Base-by-base conservation (phyloP, 495 filamentous ascomycete species). In the Rostrohypoxylon terebratum region DNA sequence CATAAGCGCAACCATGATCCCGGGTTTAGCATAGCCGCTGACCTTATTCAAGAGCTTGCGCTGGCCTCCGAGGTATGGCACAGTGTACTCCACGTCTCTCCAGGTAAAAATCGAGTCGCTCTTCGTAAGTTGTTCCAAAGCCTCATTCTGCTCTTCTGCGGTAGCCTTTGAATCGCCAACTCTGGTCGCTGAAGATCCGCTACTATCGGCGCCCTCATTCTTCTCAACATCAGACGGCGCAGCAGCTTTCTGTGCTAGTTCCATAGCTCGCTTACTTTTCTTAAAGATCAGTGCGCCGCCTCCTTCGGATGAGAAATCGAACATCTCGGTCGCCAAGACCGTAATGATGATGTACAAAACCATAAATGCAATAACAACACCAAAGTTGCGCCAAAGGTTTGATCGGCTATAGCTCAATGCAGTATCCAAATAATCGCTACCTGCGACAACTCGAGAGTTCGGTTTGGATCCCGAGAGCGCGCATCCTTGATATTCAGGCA, bases 301-400 rank as follows among this genome's bases (percentile, higher is more conserved):
- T 28, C 86, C 87, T 47, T 84, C 83, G 1, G 83, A 81, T 9
- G 73, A 66, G 45, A 79, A 79, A 57, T 74, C 79, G 71, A 77
- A 77, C 28, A 62, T 63, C 65, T 71, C 76, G 42, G 76, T 77
- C 50, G 71, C 90, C 45, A 89, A 54, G 48, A 90, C 82, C 0
- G 91, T 93, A 40, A 94, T 81, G 23, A 90, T 51, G 31, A 94
- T 86, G 63, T 93, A 94, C 1, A 92, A 80, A 10, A 91, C 85
- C 0, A 83, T 86, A 59, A 92, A 93, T 14, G 89, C 90, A 44
- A 93, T 85, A 40, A 94, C 71, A 18, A 94, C 90, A 54, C 90
- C 92, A 74, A 92, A 93, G 76, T 96, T 94, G 16, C 92, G 89
- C 93, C 93, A 96, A 16, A 94, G 77, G 73, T 96, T 85, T 13